Conservation (phyloP, 495 filamentous ascomycete genomes). For the Neurospora tetraspora region DNA sequence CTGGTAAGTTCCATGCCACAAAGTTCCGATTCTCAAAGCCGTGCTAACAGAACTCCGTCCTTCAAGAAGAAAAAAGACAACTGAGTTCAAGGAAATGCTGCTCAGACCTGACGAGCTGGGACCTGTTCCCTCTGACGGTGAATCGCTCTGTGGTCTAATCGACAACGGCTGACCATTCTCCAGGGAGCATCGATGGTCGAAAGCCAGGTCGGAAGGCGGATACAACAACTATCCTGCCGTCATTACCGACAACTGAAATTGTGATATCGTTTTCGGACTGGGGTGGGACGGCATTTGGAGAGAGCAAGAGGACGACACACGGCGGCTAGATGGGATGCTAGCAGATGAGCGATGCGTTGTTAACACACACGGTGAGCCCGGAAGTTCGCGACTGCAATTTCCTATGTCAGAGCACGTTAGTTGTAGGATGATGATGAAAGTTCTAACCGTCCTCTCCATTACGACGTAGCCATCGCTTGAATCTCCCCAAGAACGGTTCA, state of each 20-base stretch:
- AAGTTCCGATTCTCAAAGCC: rapidly evolving
- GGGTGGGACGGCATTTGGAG: not conserved
- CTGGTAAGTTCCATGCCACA: not conserved
- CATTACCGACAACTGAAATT: too few species aligned
- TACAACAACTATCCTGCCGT: not conserved
- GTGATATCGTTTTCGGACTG: not conserved
- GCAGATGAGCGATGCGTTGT: not conserved
- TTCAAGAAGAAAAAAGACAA: not conserved
- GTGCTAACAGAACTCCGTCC: not conserved
- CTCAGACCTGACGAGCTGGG: rapidly evolving
- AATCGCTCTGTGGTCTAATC: not conserved
- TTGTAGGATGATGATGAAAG: too few species aligned
- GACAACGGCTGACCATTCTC: not conserved
- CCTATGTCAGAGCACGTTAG: too few species aligned
- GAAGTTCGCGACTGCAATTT: too few species aligned
- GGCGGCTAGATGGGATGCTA: not conserved
- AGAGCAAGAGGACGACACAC: not conserved
- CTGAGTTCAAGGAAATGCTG: not conserved
- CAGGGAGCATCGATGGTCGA: not conserved
- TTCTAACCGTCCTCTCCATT: too few species aligned
- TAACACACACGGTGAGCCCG: not conserved
- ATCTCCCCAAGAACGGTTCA: too few species aligned
- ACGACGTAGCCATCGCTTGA: too few species aligned
- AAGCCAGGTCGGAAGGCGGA: not conserved
- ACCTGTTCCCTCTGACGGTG: not conserved